Evolutionary conservation across 768 basidiomycete species (phyloP).

Genomic region (Russula earlei): DNA sequence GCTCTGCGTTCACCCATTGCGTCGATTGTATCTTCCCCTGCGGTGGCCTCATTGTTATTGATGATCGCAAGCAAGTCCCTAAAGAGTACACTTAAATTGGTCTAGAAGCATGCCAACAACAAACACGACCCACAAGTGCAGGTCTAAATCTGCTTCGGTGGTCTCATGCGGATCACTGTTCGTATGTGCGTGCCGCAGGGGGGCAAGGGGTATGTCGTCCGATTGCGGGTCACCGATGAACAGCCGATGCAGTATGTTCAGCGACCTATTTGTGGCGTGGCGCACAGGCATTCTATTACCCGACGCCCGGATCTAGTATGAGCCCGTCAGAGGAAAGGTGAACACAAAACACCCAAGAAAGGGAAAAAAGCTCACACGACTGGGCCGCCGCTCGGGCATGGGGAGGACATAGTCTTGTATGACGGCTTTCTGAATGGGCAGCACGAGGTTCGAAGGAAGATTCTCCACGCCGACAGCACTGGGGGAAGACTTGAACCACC

Average conservation of each 20-base stretch:
- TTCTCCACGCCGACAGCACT: conserved; percentile 62
- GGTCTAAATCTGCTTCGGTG: conserved; percentile 56
- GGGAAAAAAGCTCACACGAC: conserved; percentile 24
- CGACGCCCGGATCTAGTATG: neutral
- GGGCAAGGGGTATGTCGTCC: conserved; percentile 51
- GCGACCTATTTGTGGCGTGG: conserved; percentile 48
- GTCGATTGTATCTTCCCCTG: conserved; percentile 49
- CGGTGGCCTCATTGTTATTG: conserved; percentile 47
- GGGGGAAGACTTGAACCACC: conserved; percentile 68
- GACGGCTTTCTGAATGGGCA: conserved; percentile 72
- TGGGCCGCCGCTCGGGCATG: conserved; percentile 25
- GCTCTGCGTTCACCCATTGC: conserved; percentile 60
- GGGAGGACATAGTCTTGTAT: conserved; percentile 49
- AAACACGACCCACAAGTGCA: conserved; percentile 50
- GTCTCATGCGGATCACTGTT: conserved; percentile 26
- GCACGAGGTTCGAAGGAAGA: conserved; percentile 60
- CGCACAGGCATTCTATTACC: conserved; percentile 29
- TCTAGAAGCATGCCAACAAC: neutral
- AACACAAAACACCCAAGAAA: neutral
- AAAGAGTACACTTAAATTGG: neutral
- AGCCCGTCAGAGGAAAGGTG: neutral
- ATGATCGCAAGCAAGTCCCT: conserved; percentile 67
- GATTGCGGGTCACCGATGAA: conserved; percentile 47
- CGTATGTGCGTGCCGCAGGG: conserved; percentile 34
- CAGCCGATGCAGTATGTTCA: conserved; percentile 52